Base-by-base conservation (phyloP, 768 basidiomycete species). In the Mycena alexandri region DNA sequence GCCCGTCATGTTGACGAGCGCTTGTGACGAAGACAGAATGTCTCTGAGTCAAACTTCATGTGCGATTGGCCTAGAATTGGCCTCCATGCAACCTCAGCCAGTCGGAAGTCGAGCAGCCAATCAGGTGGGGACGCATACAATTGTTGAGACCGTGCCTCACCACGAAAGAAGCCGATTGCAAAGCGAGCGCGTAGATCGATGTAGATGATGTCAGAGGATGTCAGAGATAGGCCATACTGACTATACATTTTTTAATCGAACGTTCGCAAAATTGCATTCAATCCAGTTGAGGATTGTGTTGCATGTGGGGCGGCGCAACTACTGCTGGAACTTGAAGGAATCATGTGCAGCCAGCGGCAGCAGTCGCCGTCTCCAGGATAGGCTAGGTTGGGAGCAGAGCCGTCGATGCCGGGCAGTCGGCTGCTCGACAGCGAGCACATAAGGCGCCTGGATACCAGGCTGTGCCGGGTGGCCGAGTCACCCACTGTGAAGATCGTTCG, bases 231-330 rank as follows among this genome's bases (percentile, higher is more conserved):
- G 41, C 5, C 29, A 44, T 14, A 38, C 38, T 14, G 38, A 5
- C 34, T 5, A 36, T 38, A 5, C 2, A 38, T 38, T 38, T 38
- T 14, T 38, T 3, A 38, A 38, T 14, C 29, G 29, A 29, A 29
- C 29, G 29, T 29, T 29, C 3, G 29, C 29, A 29, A 6, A 29
- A 29, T 29, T 29, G 29, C 29, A 43, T 57, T 55, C 29, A 57
- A 34, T n/a, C 41, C 13, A 14, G 13, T 24, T 42, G 25, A 24
- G 54, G 38, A 21, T 19, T 19, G 43, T 21, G 59, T 36, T 53
- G 61, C 61, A 54, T 43, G 53, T 62, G 58, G 58, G 29, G 34
- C n/a, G 34, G 47, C 58, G 58, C 58, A 38, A 34, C 46, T 33
- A 38, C 34, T 13, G 22, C 13, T 38, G 38, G 38, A 38, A 38